Evolutionary conservation across 2,329 filamentous ascomycete genomes (phyloP).

Genomic region (Monilinia laxa): DNA sequence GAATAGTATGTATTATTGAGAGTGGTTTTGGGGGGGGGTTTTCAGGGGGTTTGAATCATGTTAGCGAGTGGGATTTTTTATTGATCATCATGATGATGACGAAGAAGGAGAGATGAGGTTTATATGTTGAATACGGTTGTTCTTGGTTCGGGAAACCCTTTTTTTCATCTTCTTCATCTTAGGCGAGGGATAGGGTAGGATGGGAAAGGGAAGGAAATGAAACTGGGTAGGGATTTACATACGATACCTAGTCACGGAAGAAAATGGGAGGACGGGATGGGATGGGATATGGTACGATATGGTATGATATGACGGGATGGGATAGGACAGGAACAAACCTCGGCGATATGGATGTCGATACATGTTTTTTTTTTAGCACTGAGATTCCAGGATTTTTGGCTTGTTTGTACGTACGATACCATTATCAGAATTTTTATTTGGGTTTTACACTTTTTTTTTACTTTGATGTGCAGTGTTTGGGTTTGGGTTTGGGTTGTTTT

Average conservation of each 20-base stretch:
- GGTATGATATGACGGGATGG: not conserved
- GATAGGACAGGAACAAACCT: not conserved
- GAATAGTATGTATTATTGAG: conserved; percentile 22
- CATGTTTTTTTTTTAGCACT: conserved; percentile 7
- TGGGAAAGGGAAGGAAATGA: not conserved
- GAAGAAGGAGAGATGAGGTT: conserved; percentile 6
- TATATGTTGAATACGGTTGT: conserved; percentile 11
- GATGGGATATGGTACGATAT: not conserved
- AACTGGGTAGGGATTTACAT: not conserved
- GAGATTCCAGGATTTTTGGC: not conserved
- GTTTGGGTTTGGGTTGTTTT: too few relatives aligned
- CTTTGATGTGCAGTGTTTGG: not conserved
- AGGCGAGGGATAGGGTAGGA: not conserved
- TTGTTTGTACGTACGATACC: conserved; percentile 17
- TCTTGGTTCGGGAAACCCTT: conserved; percentile 1
- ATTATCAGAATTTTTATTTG: conserved; percentile 5
- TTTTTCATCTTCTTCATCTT: not conserved
- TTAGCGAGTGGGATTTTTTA: not conserved
- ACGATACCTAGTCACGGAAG: not conserved
- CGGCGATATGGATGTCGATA: conserved; percentile 3
- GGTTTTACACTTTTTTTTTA: not conserved
- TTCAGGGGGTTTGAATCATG: not conserved
- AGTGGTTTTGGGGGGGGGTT: not conserved
- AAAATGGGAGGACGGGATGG: not conserved
- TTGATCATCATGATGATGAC: conserved; percentile 1